phyloP scores from a whole-genome alignment of 495 filamentous ascomycete genomes.

The Melanomma pulvis-pyrius region DNA sequence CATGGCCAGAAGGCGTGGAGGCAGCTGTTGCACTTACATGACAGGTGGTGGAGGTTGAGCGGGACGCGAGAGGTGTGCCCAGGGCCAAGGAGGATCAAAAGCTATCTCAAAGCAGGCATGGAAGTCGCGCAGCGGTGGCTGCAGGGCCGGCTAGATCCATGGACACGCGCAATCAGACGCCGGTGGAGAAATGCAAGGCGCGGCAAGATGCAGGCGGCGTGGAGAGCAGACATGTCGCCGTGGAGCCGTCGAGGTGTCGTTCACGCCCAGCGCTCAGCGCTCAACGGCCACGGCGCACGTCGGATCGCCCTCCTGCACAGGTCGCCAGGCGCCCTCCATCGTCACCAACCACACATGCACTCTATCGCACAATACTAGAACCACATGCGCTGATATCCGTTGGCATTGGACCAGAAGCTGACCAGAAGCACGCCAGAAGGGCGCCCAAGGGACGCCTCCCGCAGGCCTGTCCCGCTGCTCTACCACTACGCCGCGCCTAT shows the following conservation, averaged over 20 bases:
- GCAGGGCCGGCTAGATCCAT: constrained; percentile 17
- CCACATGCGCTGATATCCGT: constrained; percentile 5
- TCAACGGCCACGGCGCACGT: background rate
- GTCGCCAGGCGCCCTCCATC: background rate
- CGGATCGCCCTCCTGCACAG: background rate
- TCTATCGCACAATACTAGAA: background rate
- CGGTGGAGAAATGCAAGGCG: constrained; percentile 6
- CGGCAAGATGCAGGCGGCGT: background rate
- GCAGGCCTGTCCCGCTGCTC: background rate
- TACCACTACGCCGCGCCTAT: constrained; percentile 12
- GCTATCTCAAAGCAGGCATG: constrained; percentile 7
- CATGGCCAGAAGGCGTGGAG: constrained; percentile 23
- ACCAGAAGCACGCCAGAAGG: no score
- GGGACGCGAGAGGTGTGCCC: background rate
- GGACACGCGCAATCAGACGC: background rate
- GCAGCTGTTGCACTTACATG: constrained; percentile 29
- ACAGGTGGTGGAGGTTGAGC: constrained; percentile 4
- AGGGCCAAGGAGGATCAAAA: constrained; percentile 26
- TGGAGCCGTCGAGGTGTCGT: background rate
- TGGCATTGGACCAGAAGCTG: no score
- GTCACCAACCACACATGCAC: background rate
- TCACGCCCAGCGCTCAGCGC: background rate
- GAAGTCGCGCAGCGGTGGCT: constrained; percentile 20
- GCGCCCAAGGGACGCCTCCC: background rate
- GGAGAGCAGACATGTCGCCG: no score